A percentile compares a stretch with the other conserved stretches of the same genome.
phyloP scores from a whole-genome alignment of 1,284 basidiomycete genomes.

The Ganoderma boninense region DNA sequence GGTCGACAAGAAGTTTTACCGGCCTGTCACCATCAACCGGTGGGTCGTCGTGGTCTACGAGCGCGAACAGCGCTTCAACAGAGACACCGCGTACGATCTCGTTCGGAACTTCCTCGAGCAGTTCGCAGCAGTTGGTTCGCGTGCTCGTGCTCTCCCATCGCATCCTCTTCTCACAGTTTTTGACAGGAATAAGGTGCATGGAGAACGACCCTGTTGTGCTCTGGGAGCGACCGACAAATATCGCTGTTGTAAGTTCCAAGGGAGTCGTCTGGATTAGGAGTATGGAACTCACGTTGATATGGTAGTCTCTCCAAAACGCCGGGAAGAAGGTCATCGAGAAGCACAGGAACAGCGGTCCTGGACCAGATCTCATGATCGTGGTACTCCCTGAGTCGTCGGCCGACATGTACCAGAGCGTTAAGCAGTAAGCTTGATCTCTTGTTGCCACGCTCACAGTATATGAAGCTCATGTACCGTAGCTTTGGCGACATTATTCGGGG shows the following conservation, averaged over 20 bases:
- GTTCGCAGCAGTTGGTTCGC: constrained; percentile 65
- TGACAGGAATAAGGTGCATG: constrained; percentile 58
- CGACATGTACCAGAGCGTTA: constrained; percentile 77
- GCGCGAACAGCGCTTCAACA: constrained; percentile 58
- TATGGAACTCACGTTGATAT: background rate
- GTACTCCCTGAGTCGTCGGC: constrained; percentile 78
- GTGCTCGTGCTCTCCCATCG: constrained; percentile 2
- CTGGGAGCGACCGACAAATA: constrained; percentile 59
- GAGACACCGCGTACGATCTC: constrained; percentile 55
- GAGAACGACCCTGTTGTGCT: constrained; percentile 52
- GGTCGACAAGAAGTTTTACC: constrained; percentile 72
- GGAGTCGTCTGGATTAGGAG: background rate
- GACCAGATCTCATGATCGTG: constrained; percentile 69
- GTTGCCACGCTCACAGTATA: background rate
- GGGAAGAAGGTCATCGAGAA: constrained; percentile 54
- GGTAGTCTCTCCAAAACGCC: background rate
- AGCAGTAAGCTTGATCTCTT: constrained; percentile 63
- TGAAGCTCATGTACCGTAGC: constrained; percentile 13
- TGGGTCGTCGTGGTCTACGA: constrained; percentile 77
- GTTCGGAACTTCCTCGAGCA: constrained; percentile 54
- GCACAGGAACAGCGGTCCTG: constrained; percentile 36
- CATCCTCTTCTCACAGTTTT: background rate
- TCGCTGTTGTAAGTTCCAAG: constrained; percentile 50
- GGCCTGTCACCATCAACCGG: constrained; percentile 55
- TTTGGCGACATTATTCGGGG: constrained; percentile 47